Evolutionary conservation across 2,329 filamentous ascomycete species (phyloP).

Genomic region (Zopfia rhizophila): DNA sequence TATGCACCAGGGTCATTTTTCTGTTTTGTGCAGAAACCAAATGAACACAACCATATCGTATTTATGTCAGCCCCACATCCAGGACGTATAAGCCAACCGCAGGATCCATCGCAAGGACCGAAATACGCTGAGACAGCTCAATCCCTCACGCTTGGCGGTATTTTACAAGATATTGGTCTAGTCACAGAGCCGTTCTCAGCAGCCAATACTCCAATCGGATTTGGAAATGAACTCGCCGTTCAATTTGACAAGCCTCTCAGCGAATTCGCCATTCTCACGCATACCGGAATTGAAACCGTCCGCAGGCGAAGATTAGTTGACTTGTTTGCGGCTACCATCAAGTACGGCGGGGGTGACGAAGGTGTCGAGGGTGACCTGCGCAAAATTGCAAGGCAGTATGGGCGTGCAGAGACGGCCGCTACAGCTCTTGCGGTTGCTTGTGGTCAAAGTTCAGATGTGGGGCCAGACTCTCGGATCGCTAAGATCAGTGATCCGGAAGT

Average conservation of each 20-base stretch:
- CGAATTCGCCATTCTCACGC: conserved; percentile 92
- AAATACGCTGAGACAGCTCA: conserved; percentile 82
- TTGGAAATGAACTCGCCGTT: conserved; percentile 95
- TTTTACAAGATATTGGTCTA: conserved; percentile 80
- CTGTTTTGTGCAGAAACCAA: conserved; percentile 75
- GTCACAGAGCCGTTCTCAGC: conserved; percentile 74
- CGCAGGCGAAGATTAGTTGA: conserved; percentile 87
- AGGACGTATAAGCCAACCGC: conserved; percentile 75
- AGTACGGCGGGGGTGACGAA: conserved; percentile 77
- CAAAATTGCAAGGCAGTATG: conserved; percentile 86
- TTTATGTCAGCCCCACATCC: conserved; percentile 91
- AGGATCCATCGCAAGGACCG: conserved; percentile 62
- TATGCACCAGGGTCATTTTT: conserved; percentile 93
- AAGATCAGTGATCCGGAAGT: conserved; percentile 83
- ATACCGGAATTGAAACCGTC: conserved; percentile 87
- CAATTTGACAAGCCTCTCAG: conserved; percentile 86
- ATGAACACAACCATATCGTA: conserved; percentile 71
- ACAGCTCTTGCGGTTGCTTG: conserved; percentile 94
- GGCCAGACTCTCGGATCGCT: conserved; percentile 74
- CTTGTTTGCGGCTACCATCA: conserved; percentile 85
- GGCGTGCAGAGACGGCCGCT: conserved; percentile 86
- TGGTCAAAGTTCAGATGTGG: conserved; percentile 87
- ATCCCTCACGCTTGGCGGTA: conserved; percentile 79
- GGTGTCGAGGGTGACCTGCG: conserved; percentile 83
- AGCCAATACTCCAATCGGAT: conserved; percentile 75